These are phyloP conservation scores for Arthroderma sp. DNA, from an alignment of 2,329 filamentous ascomycete species.

Conservation along the genomic window DNA sequence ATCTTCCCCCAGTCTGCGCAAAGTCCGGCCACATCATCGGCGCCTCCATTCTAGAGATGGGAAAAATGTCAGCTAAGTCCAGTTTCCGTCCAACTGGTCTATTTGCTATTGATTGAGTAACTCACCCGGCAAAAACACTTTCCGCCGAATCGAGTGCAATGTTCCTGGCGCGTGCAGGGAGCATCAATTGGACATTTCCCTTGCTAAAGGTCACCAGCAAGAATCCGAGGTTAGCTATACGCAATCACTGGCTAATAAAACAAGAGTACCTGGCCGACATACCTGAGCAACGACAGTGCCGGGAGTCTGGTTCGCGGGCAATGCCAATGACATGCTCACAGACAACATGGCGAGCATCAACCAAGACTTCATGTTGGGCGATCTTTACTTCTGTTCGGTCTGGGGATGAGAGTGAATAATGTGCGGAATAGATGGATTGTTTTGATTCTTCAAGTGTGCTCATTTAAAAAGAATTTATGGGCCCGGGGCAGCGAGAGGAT, in stretches of 20 bases:
- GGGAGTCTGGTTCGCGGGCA: not conserved
- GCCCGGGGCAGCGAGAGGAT: too few relatives aligned
- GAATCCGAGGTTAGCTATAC: not conserved
- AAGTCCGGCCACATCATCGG: not conserved
- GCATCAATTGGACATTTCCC: not conserved
- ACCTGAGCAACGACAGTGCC: not conserved
- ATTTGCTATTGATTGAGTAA: too few relatives aligned
- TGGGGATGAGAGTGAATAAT: too few relatives aligned
- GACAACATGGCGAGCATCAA: not conserved
- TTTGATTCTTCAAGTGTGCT: too few relatives aligned
- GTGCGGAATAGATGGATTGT: not conserved
- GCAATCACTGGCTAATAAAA: not conserved
- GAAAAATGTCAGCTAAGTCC: not conserved
- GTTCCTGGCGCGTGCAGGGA: not conserved
- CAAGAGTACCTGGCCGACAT: not conserved
- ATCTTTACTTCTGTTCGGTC: too few relatives aligned
- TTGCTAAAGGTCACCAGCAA: not conserved
- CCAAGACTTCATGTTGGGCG: not conserved
- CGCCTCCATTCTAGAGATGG: not conserved
- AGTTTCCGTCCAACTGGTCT: not conserved
- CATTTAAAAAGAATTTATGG: too few relatives aligned
- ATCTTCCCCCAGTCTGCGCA: not conserved
- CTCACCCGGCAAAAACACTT: not conserved
- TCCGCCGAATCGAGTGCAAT: not conserved
- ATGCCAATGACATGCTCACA: not conserved